A percentile compares a stretch with the other conserved stretches of the same genome.
Conservation (phyloP, 345 rosid species). For the Eucalyptus cloeziana region DNA sequence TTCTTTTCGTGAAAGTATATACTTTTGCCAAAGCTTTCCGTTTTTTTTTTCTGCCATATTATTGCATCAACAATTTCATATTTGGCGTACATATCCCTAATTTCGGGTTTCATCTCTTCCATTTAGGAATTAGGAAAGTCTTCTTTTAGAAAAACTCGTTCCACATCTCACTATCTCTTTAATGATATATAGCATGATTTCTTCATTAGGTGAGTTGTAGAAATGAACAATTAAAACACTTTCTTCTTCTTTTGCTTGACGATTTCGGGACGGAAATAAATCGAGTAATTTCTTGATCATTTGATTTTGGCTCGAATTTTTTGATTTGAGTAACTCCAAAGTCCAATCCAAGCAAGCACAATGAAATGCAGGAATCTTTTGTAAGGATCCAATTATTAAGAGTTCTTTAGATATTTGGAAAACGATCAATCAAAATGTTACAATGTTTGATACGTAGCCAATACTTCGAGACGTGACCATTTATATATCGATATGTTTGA, state of each 20-base stretch:
- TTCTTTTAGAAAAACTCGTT: not conserved
- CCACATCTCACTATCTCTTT: not conserved
- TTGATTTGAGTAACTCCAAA: not conserved
- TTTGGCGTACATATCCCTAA: fast-evolving
- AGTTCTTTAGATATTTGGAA: not conserved
- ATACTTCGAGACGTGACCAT: not conserved
- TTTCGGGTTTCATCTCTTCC: not conserved
- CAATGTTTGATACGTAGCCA: not conserved
- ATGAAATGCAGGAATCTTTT: not conserved
- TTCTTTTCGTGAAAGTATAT: not conserved
- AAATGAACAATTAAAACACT: not conserved
- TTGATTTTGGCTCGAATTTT: not conserved
- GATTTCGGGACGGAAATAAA: fast-evolving
- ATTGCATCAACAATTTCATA: not conserved
- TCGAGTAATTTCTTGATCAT: fast-evolving
- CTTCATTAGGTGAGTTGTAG: not conserved
- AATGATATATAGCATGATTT: not conserved
- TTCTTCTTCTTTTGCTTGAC: not conserved
- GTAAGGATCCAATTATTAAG: not conserved
- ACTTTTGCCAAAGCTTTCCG: not conserved
- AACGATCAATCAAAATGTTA: fast-evolving
- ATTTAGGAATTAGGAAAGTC: not conserved
- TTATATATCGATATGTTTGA: fast-evolving
- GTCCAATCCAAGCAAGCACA: fast-evolving
- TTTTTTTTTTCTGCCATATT: not conserved